A percentile compares a stretch with the other conserved stretches of the same genome.
phyloP scores from a whole-genome alignment of 2,329 filamentous ascomycete species.

The Nemania bipapillata region DNA sequence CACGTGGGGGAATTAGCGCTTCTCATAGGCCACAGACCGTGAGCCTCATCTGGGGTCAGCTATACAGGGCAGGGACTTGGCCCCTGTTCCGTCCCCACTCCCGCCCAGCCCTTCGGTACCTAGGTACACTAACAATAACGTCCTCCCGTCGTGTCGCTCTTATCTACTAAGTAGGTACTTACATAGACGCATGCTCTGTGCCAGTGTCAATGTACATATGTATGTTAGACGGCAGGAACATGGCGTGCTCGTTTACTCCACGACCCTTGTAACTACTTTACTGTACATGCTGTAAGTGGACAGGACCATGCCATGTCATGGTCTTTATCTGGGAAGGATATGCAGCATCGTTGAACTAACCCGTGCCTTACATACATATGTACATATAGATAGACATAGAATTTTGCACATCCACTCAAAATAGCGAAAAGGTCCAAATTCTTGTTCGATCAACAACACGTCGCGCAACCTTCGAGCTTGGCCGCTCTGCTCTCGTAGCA shows the following conservation, averaged over 20 bases:
- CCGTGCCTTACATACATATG: constrained; percentile 15
- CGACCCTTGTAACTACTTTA: neutral
- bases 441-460: neutral
- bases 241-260: neutral
- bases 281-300: neutral
- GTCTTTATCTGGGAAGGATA: neutral
- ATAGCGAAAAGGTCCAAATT: neutral
- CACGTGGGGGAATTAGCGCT: constrained; percentile 29
- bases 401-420: neutral
- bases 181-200: neutral
- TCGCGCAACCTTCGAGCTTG: neutral
- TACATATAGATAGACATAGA: neutral
- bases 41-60: constrained; percentile 34
- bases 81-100: constrained; percentile 16
- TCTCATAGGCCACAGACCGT: constrained; percentile 27
- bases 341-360: neutral
- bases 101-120: constrained; percentile 30
- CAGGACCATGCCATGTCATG: neutral
- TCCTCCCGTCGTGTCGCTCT: neutral
- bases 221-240: neutral
- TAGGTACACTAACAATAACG: constrained; percentile 3
- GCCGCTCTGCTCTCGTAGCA: neutral
- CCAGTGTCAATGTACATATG: neutral
- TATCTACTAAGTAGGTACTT: neutral
- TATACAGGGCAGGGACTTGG: constrained; percentile 2